A percentile compares a stretch with the other conserved stretches of the same genome.
Conservation (phyloP, 2,329 filamentous ascomycete genomes). For the Penicillium hesseltinei region DNA sequence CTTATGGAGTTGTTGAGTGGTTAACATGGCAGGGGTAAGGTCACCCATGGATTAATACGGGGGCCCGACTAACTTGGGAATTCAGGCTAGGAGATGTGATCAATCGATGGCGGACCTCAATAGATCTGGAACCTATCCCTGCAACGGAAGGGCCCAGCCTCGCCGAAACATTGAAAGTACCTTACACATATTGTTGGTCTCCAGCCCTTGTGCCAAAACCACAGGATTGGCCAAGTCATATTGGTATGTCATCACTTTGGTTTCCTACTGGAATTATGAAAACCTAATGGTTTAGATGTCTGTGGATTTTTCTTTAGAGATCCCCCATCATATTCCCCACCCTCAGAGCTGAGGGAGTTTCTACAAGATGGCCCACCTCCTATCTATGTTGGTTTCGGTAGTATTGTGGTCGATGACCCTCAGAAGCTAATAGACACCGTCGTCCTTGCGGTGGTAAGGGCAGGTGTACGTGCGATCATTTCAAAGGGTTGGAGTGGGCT, state of each 20-base stretch:
- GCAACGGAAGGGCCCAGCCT: slow-evolving; percentile 39
- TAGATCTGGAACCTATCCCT: slow-evolving; percentile 44
- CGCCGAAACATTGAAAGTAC: slow-evolving; percentile 38
- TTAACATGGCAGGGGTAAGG: slow-evolving; percentile 52
- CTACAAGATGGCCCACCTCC: slow-evolving; percentile 49
- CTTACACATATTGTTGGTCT: slow-evolving; percentile 50
- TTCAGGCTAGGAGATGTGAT: slow-evolving; percentile 46
- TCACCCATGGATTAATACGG: too few relatives aligned
- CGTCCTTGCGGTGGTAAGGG: slow-evolving; percentile 47
- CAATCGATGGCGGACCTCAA: slow-evolving; percentile 42
- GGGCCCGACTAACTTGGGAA: background rate
- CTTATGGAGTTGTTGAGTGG: slow-evolving; percentile 49
- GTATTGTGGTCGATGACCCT: slow-evolving; percentile 55
- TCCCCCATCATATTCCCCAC: slow-evolving; percentile 40
- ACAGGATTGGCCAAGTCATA: slow-evolving; percentile 40
- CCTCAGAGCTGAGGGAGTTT: slow-evolving; percentile 43
- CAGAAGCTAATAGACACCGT: slow-evolving; percentile 46
- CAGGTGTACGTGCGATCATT: slow-evolving; percentile 53
- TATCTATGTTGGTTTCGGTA: slow-evolving; percentile 58
- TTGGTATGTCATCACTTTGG: slow-evolving; percentile 25
- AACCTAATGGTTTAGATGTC: slow-evolving; percentile 26
- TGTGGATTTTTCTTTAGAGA: slow-evolving; percentile 50
- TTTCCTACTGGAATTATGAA: background rate
- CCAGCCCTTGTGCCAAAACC: slow-evolving; percentile 43
- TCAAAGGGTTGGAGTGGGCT: slow-evolving; percentile 56